A percentile compares a stretch with the other conserved stretches of the same genome.
Conservation (phyloP, 805 yeast species). For the Kuraishia capsulata region DNA sequence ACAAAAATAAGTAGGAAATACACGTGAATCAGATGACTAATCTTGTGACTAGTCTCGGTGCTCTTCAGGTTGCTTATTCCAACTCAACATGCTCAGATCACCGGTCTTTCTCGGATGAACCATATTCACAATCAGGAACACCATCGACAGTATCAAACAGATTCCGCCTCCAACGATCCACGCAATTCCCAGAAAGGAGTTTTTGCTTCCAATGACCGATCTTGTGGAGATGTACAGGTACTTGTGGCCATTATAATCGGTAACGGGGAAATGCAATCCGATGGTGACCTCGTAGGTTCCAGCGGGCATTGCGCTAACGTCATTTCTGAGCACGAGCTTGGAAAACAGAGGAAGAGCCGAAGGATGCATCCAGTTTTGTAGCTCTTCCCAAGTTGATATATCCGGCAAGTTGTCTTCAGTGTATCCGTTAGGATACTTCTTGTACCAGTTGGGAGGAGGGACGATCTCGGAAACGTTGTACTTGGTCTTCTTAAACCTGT, state of each 20-base stretch:
- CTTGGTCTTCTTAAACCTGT: conserved; percentile 53
- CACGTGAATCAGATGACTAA: no score
- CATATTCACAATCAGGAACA: conserved; percentile 44
- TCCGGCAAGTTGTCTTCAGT: conserved; percentile 64
- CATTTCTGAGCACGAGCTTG: conserved; percentile 58
- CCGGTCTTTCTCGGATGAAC: conserved; percentile 64
- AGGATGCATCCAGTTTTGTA: conserved; percentile 84
- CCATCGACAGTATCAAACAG: conserved; percentile 48
- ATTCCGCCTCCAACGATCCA: conserved; percentile 74
- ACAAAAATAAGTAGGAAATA: no score
- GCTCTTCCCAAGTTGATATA: conserved; percentile 53
- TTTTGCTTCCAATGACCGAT: conserved; percentile 70
- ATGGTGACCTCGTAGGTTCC: conserved; percentile 59
- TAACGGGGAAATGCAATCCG: conserved; percentile 76
- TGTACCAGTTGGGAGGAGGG: conserved; percentile 82
- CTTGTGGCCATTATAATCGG: conserved; percentile 58
- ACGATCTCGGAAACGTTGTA: conserved; percentile 53
- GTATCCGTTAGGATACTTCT: conserved; percentile 65
- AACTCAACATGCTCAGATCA: conserved; percentile 59
- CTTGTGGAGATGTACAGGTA: conserved; percentile 60
- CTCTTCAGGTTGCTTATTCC: conserved; percentile 72
- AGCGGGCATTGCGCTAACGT: conserved; percentile 37
- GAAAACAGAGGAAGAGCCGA: conserved; percentile 64
- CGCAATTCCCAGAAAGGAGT: conserved; percentile 58
- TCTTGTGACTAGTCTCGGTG: no score